Evolutionary conservation across 2,329 filamentous ascomycete genomes (phyloP), one percentile per base, ranked within the genome.

Genomic region (Pseudocercospora cruenta): DNA sequence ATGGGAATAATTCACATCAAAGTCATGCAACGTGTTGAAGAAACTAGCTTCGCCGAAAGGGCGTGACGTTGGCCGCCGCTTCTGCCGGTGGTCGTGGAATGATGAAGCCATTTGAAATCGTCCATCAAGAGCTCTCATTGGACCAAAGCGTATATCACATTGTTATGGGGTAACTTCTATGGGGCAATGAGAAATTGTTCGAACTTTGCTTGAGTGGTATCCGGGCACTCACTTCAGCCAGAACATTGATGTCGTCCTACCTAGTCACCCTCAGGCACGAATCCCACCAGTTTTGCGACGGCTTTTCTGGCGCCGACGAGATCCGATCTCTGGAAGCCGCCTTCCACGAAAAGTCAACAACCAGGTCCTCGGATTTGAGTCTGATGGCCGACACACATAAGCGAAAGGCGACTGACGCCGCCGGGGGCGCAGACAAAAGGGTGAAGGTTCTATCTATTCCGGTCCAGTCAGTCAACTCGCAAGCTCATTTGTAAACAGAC

Each of bases 361-460:
- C 22, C 31, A 43, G 21, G 47, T 6, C 6, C 3, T 26, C 31
- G 55, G 21, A 33, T 58, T 21, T 36, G 55, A 26, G 8, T 19
- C 10, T 14, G 16, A 73, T 72, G 58, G 70, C 75, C 59, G 36
- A 47, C 51, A 60, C 66, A 19, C 24, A 47, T 10, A 82, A 82
- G 67, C 73, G 80, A 49, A 81, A 80, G 66, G 78, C 78, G 21
- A 75, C 72, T 53, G 74, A 74, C 14, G 68, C 72, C 51, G 70
- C 69, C 33, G 68, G 70, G 28, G 69, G 65, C 59, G 69, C 69
- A 28, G 74, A 76, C 24, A 81, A 81, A 71, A 76, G 74, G 67
- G 68, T 73, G 9, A 81, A 78, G 74, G 80, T 81, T 64, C 10
- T 49, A 43, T 24, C 9, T 33, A 31, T 28, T 24, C 49, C 57